Base-by-base conservation (phyloP, 2,329 filamentous ascomycete species). In the Colletotrichum phormii region DNA sequence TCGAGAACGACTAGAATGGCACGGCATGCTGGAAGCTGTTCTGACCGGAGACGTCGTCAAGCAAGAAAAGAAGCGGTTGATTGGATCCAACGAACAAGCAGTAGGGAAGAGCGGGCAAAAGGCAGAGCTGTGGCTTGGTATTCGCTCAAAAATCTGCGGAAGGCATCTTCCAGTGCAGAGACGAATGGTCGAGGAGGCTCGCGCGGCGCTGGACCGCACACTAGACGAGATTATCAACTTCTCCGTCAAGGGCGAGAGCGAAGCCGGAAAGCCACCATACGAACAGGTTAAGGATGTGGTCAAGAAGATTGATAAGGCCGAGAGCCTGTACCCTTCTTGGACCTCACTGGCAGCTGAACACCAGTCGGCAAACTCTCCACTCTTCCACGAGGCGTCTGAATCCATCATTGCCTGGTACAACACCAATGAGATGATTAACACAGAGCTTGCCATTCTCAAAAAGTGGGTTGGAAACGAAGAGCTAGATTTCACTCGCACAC, bases 381-480 rank as follows among this genome's bases (percentile, higher is more conserved):
- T 92, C 35, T 99, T 95, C 83, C 88, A 89, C 74, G 92, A 95
- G 74, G 95, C 95, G 33, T 97, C 93, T 78, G 94, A 97, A 80
- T 93, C 96, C 61, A 93, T 99, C 76, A 91, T 98, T 74, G 92
- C 96, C 3, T 99, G 97, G 97, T 93, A 98, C 86, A 99, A 98
- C 82, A 98, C 95, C 64, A 98, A 95, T 37, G 92, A 96, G 80
- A 91, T 98, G 79, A 98, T 99, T 87, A 98, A 97, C 81, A 98
- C 94, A 2, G 94, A 99, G 81, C 89, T 99, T 72, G 91, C 92
- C 15, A 95, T 98, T 75, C 83, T 99, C 75, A 95, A 97, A 82
- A 95, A 93, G 75, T 99, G 97, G 97, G 97, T 99, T 31, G 97
- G 97, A 67, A 99, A 99, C 79, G 92, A 95, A 49, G 95, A 98